phyloP scores from a whole-genome alignment of 2,329 filamentous ascomycete species.

The Hypoxylon sp. region DNA sequence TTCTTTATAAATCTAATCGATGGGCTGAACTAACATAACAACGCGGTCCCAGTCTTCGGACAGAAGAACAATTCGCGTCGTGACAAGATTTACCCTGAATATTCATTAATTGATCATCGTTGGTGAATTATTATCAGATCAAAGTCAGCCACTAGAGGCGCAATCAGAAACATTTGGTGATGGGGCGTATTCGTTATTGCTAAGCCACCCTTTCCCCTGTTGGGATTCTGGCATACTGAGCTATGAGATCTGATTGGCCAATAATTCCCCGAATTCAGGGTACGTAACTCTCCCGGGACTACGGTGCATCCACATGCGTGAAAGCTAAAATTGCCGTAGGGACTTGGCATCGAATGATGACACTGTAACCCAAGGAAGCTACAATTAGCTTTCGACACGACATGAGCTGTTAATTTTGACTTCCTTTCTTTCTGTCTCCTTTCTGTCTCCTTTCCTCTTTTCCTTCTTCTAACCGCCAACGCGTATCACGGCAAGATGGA shows the following conservation, averaged over 20 bases:
- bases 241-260: slow-evolving; percentile 3
- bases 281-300: slow-evolving; percentile 36
- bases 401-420: slow-evolving; percentile 31
- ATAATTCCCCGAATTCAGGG: slow-evolving; percentile 1
- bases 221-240: slow-evolving; percentile 5
- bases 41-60: neutral
- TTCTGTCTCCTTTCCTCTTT: slow-evolving; percentile 13
- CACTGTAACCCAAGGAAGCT: slow-evolving; percentile 41
- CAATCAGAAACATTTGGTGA: slow-evolving; percentile 18
- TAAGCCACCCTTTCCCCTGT: slow-evolving; percentile 31
- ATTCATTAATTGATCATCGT: slow-evolving; percentile 12
- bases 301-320: slow-evolving; percentile 22
- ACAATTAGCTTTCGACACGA: slow-evolving; percentile 26
- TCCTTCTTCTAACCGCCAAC: slow-evolving; percentile 1
- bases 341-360: slow-evolving; percentile 46
- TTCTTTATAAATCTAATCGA: neutral
- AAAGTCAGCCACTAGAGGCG: neutral
- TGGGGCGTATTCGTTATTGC: slow-evolving; percentile 21
- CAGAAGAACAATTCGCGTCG: slow-evolving; percentile 2
- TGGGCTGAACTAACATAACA: slow-evolving; percentile 5
- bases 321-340: slow-evolving; percentile 18
- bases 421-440: slow-evolving; percentile 18
- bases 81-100: slow-evolving; percentile 5
- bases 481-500: slow-evolving; percentile 53
- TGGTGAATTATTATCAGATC: slow-evolving; percentile 17